Conservation (phyloP, 257 asterid genomes). For the Cruciata laevipes region DNA sequence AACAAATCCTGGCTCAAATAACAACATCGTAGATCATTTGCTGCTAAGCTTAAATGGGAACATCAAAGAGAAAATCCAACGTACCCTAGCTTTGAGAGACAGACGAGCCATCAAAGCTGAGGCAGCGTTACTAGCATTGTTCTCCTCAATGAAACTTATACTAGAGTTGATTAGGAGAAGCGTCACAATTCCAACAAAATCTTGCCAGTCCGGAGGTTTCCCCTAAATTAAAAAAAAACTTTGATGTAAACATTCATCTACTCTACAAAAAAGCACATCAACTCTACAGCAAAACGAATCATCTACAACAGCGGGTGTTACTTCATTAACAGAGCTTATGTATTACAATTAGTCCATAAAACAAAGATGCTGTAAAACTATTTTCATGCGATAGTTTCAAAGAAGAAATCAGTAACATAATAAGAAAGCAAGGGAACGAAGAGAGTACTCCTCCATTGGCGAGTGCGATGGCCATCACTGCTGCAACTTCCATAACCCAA, state of each 20-base stretch:
- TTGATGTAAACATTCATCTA: neutral
- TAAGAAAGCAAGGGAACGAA: neutral
- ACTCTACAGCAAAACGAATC: too few species aligned
- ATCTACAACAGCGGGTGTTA: neutral
- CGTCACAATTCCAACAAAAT: conserved; percentile 49
- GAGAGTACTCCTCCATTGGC: conserved; percentile 59
- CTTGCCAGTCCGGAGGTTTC: conserved; percentile 71
- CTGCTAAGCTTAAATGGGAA: neutral
- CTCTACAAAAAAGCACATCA: neutral
- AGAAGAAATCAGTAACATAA: neutral
- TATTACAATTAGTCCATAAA: neutral
- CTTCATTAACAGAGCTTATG: neutral
- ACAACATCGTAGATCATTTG: neutral
- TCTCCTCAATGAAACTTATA: conserved; percentile 66
- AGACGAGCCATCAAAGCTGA: conserved; percentile 68
- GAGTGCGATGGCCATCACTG: conserved; percentile 63
- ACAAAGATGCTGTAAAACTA: too few species aligned
- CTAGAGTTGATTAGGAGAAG: conserved; percentile 60
- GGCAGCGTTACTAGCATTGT: conserved; percentile 77
- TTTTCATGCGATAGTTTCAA: neutral
- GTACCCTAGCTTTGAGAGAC: conserved; percentile 62
- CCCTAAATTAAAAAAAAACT: conserved; percentile 31
- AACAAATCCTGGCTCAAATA: neutral
- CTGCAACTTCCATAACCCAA: conserved; percentile 87
- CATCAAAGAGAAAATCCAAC: neutral